These are phyloP conservation scores for Neurospora sp. DNA, from an alignment of 495 filamentous ascomycete species.

Conservation along the genomic window DNA sequence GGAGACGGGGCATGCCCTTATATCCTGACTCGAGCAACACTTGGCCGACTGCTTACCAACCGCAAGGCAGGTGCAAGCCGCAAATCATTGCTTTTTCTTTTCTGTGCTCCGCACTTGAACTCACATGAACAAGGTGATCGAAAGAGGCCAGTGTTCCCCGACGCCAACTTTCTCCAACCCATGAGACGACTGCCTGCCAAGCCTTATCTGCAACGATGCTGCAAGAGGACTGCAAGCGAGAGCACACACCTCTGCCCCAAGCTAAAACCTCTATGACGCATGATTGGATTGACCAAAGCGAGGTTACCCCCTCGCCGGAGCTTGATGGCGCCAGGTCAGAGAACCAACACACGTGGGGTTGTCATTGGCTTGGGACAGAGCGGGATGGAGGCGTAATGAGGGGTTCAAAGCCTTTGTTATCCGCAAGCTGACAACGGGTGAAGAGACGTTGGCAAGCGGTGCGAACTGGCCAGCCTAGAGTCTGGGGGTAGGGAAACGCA, in stretches of 20 bases:
- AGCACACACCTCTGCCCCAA: not conserved
- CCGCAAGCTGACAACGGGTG: not conserved
- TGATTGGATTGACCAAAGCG: not conserved
- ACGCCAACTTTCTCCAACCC: not conserved
- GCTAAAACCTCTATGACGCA: not conserved
- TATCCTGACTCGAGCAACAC: not conserved
- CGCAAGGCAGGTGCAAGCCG: not conserved
- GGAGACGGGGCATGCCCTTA: not conserved
- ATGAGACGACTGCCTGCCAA: not conserved
- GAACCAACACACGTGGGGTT: not conserved
- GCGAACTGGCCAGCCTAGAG: not conserved
- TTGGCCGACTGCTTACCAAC: not conserved
- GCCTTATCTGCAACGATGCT: not conserved
- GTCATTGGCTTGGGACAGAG: not conserved
- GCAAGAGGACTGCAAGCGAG: not conserved
- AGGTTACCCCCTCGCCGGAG: not conserved
- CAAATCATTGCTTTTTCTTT: not conserved
- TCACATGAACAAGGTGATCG: not conserved
- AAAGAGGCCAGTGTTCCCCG: not conserved
- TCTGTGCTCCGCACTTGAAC: not conserved
- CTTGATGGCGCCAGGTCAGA: not conserved
- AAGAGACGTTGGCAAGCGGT: not conserved
- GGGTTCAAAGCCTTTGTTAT: not conserved
- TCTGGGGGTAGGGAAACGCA: not conserved
- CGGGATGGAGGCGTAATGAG: not conserved